A percentile compares a stretch with the other conserved stretches of the same genome.
These are phyloP conservation scores for Isoetes taiwanensis DNA, from an alignment of 75 land plant genomes.

Conservation along the genomic window DNA sequence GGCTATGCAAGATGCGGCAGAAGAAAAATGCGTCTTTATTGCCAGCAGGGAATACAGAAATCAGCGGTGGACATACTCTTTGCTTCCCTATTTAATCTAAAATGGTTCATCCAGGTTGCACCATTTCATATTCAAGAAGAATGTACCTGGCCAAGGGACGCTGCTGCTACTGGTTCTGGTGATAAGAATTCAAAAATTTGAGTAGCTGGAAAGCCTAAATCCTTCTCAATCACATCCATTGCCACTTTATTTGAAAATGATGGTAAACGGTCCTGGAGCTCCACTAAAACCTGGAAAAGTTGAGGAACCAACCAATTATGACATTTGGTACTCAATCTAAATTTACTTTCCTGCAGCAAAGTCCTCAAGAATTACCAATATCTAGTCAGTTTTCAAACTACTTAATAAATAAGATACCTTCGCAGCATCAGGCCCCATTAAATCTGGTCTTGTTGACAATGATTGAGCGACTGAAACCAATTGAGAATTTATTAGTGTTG, in stretches of 20 bases:
- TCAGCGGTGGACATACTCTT: no score
- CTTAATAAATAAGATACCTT: conserved; percentile 36
- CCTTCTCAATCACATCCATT: conserved; percentile 69
- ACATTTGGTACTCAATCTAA: neutral
- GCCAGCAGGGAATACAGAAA: no score
- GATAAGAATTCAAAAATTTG: conserved; percentile 53
- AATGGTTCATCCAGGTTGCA: no score
- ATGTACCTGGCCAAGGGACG: conserved; percentile 82
- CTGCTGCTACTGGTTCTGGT: conserved; percentile 81
- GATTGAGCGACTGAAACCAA: conserved; percentile 99
- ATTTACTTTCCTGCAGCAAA: neutral
- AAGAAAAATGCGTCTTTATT: no score
- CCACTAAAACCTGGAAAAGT: conserved; percentile 56
- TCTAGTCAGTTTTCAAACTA: neutral
- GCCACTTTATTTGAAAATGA: conserved; percentile 66
- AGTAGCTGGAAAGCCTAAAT: conserved; percentile 43
- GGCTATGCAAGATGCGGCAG: no score
- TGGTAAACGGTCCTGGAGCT: conserved; percentile 80
- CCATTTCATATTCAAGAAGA: no score
- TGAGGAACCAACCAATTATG: neutral
- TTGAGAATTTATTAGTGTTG: no score
- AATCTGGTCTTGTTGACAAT: conserved; percentile 90
- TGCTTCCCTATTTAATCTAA: no score
- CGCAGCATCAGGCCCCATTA: conserved; percentile 66
- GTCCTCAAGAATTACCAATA: neutral